phyloP scores from a whole-genome alignment of 1,284 basidiomycete species.

The Ganoderma lucidum region DNA sequence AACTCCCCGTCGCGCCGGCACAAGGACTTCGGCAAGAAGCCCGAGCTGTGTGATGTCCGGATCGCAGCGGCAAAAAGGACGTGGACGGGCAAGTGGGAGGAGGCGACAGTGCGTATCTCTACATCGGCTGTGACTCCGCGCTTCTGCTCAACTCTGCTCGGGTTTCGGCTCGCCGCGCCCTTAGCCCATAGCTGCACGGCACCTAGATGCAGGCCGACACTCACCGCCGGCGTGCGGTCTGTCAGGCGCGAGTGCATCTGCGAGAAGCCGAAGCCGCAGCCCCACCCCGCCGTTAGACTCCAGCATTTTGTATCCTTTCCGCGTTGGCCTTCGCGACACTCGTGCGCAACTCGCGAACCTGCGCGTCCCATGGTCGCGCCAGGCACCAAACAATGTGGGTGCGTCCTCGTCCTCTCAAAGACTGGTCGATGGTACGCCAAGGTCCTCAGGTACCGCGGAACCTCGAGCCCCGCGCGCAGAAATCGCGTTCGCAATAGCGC shows the following conservation, averaged over 20 bases:
- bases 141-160: background rate
- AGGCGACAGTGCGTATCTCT: constrained; percentile 31
- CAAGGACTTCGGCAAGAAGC: constrained; percentile 29
- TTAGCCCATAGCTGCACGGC: background rate
- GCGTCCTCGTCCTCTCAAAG: background rate
- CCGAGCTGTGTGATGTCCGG: constrained; percentile 36
- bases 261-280: constrained; percentile 8
- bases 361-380: background rate
- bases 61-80: constrained; percentile 6
- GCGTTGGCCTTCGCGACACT: constrained; percentile 25
- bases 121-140: background rate
- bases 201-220: background rate
- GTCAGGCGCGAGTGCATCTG: background rate
- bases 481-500: constrained; percentile 34
- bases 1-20: constrained; percentile 14
- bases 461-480: constrained; percentile 3
- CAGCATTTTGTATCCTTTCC: constrained; percentile 19
- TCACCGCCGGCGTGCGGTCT: background rate
- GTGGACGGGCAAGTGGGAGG: constrained; percentile 23
- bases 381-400: background rate
- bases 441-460: background rate
- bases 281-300: background rate
- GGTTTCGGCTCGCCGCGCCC: background rate
- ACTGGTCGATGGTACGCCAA: background rate
- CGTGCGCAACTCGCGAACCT: constrained; percentile 13